Evolutionary conservation across 257 asterid species (phyloP), one percentile per base, ranked within the genome.

Genomic region (Solanum lignicaule): DNA sequence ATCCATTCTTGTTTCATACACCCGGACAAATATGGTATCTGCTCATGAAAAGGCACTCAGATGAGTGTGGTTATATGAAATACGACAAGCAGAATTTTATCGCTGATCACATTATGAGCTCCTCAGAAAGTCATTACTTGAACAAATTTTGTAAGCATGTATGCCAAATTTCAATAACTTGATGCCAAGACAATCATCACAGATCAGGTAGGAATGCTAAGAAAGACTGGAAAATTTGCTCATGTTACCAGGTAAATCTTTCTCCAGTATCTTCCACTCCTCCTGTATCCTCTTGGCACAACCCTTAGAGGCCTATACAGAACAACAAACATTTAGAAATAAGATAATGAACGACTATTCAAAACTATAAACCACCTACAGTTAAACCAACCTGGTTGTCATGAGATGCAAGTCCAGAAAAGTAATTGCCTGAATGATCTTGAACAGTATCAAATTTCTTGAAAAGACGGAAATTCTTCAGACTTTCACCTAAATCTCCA

Each of bases 1-100:
- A 38, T 91, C 92, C 91, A 90, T 89, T 48, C 91, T 85, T 35
- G 90, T 82, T 87, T 91, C 92, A 71, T 86, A 91, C 6, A 91
- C 92, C 79, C 91, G 79, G 12, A 91, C 91, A 88, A 71, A 87
- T 82, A 89, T 91, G 15, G 89, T 72, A 38, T 87, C 91, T 89
- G 89, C 65, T 20, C 35, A 39, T 20, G 52, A 65, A 41, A 39
- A 87, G 60, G 73, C 82, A 52, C 55, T 32, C 71, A 86, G 18
- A 35, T 52, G 52, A 43, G 33, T 62, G 43, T 65, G n/a, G 23
- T 33, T 52, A 18, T 14, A 85, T 33, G 32, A 85, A 25, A 29
- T 18, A 69, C 12, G 23, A 69, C 9, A 72, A n/a, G 55, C 84
- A 66, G 52, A 12, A 1, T 46, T 60, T 60, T 21, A 41, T 86